A percentile compares a stretch with the other conserved stretches of the same genome.
Evolutionary conservation across 2,329 filamentous ascomycete genomes (phyloP).

Genomic region (Aspergillus vadensis): DNA sequence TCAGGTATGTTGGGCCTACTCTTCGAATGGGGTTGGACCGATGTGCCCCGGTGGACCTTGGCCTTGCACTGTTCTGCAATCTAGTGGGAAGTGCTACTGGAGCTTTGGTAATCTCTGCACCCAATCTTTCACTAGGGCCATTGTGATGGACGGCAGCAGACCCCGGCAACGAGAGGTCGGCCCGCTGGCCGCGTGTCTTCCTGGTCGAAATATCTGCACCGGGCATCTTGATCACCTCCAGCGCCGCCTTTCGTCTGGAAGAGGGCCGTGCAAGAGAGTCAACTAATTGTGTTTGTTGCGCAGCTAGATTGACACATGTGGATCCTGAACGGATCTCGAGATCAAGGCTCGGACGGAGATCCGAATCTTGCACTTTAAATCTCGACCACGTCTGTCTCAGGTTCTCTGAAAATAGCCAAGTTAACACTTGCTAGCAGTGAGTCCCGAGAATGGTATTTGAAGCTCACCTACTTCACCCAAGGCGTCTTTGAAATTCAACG

Average conservation of each 20-base stretch:
- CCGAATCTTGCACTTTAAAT: not conserved
- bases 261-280: not conserved
- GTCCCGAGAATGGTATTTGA: not conserved
- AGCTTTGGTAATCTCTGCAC: not conserved
- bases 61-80: not conserved
- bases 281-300: too few relatives aligned
- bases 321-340: not conserved
- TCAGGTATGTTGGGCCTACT: not conserved
- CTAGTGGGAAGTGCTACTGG: not conserved
- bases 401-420: not conserved
- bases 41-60: not conserved
- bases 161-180: not conserved
- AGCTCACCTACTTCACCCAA: not conserved
- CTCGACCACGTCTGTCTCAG: not conserved
- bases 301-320: not conserved
- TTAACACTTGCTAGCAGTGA: not conserved
- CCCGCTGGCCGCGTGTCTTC: slow-evolving; percentile 4
- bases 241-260: not conserved
- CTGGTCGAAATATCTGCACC: not conserved
- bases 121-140: not conserved
- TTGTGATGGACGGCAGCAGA: not conserved
- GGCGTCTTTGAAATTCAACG: not conserved
- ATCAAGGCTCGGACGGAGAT: not conserved
- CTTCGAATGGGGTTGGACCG: not conserved
- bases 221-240: not conserved